Conservation (phyloP, 2,329 filamentous ascomycete species). For the Cladosporium austrohemisphaericum region DNA sequence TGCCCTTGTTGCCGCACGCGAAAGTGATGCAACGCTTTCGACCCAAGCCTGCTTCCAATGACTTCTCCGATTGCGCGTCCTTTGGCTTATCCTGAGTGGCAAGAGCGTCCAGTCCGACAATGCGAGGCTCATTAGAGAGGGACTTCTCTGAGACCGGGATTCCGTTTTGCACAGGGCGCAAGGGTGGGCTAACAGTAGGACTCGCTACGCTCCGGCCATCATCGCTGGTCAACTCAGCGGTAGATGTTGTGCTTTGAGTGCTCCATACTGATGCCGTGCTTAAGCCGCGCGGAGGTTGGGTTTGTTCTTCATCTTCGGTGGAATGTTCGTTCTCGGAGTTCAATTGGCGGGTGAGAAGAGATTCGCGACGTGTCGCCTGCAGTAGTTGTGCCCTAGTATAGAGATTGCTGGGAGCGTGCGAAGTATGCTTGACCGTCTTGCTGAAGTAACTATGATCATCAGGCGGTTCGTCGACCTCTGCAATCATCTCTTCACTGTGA, state of each 20-base stretch:
- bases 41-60: constrained; percentile 60
- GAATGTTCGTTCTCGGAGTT: constrained; percentile 49
- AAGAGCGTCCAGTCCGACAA: constrained; percentile 24
- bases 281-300: constrained; percentile 37
- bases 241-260: constrained; percentile 76
- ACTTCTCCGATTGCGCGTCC: constrained; percentile 45
- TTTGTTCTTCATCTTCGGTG: constrained; percentile 34
- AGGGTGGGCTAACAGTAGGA: constrained; percentile 80
- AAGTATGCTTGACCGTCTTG: constrained; percentile 24
- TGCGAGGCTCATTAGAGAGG: constrained; percentile 4
- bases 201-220: constrained; percentile 72
- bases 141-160: constrained; percentile 38
- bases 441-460: constrained; percentile 48
- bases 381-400: constrained; percentile 49
- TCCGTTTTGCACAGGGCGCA: constrained; percentile 50
- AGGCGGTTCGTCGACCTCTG: constrained; percentile 85
- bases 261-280: constrained; percentile 67
- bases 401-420: constrained; percentile 21
- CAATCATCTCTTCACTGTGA: constrained; percentile 57
- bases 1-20: constrained; percentile 71
- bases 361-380: constrained; percentile 62
- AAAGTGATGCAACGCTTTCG: constrained; percentile 92
- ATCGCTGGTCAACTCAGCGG: constrained; percentile 90
- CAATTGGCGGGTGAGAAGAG: constrained; percentile 82
- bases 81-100: constrained; percentile 27